These are phyloP conservation scores for Leptographium wingfieldii DNA, from an alignment of 2,329 filamentous ascomycete species.

Conservation along the genomic window DNA sequence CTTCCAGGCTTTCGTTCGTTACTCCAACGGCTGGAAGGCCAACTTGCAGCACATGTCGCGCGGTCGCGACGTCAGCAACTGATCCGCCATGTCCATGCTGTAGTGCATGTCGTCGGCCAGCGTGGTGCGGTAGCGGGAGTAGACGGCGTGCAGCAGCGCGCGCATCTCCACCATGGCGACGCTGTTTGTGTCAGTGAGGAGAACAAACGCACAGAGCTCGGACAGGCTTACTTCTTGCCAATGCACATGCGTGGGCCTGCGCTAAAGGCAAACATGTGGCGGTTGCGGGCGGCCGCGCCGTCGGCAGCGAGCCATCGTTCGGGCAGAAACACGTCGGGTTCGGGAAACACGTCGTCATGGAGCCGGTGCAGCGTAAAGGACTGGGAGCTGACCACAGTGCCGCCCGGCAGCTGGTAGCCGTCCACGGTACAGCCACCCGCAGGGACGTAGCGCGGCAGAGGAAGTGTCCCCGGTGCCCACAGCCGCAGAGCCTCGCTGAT, in stretches of 20 bases:
- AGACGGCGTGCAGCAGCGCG: neutral
- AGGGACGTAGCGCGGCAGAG: slow-evolving; percentile 9
- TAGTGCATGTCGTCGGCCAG: slow-evolving; percentile 1
- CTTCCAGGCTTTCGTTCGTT: no score
- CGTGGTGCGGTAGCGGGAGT: neutral
- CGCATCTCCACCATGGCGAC: slow-evolving; percentile 6
- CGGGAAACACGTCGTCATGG: slow-evolving; percentile 18
- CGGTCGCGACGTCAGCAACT: slow-evolving; percentile 4
- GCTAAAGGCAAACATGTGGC: slow-evolving; percentile 5
- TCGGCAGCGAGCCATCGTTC: slow-evolving; percentile 21
- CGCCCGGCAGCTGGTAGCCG: slow-evolving; percentile 16
- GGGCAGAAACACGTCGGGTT: slow-evolving; percentile 20
- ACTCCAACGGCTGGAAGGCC: neutral
- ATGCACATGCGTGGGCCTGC: slow-evolving; percentile 1
- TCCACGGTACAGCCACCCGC: slow-evolving; percentile 12
- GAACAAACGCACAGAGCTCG: neutral
- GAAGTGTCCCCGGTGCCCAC: slow-evolving; percentile 16
- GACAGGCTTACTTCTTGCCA: slow-evolving; percentile 3
- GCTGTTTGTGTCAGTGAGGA: neutral
- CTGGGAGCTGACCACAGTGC: slow-evolving; percentile 18
- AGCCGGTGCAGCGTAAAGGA: slow-evolving; percentile 21
- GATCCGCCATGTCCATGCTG: slow-evolving; percentile 3
- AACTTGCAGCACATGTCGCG: slow-evolving; percentile 5
- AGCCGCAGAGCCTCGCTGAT: slow-evolving; percentile 19
- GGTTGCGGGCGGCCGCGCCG: neutral